These are phyloP conservation scores for Malus hybrid DNA, from an alignment of 331 rosid species.

Conservation along the genomic window DNA sequence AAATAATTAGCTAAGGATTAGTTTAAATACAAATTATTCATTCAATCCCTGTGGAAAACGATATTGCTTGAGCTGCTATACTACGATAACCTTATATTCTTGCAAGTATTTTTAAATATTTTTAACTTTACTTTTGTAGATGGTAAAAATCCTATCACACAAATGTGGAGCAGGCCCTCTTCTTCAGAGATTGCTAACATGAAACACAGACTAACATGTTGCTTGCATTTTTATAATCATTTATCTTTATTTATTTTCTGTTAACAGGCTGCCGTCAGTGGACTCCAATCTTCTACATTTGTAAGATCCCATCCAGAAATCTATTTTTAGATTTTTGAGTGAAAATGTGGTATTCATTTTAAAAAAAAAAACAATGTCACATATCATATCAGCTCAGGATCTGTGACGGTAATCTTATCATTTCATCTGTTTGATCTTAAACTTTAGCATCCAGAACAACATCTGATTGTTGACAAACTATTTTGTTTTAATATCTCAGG, in stretches of 20 bases:
- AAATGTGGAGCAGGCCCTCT: conserved; percentile 48
- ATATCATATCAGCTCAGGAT: not conserved
- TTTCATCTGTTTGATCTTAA: not conserved
- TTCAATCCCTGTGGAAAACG: too few relatives aligned
- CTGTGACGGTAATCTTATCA: not conserved
- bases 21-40: too few relatives aligned
- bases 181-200: not conserved
- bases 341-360: not conserved
- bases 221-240: too few relatives aligned
- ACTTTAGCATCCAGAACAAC: not conserved
- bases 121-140: too few relatives aligned
- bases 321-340: not conserved
- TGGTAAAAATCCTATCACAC: conserved; percentile 11
- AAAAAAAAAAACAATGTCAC: not conserved
- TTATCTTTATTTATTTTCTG: too few relatives aligned
- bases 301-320: not conserved
- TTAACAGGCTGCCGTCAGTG: too few relatives aligned
- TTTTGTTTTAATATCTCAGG: not conserved
- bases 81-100: too few relatives aligned
- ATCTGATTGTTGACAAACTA: not conserved
- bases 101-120: too few relatives aligned
- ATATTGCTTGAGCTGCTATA: too few relatives aligned
- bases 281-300: not conserved
- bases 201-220: not conserved
- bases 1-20: too few relatives aligned